Conservation (phyloP, 768 basidiomycete genomes). For the Flagelloscypha sp. region DNA sequence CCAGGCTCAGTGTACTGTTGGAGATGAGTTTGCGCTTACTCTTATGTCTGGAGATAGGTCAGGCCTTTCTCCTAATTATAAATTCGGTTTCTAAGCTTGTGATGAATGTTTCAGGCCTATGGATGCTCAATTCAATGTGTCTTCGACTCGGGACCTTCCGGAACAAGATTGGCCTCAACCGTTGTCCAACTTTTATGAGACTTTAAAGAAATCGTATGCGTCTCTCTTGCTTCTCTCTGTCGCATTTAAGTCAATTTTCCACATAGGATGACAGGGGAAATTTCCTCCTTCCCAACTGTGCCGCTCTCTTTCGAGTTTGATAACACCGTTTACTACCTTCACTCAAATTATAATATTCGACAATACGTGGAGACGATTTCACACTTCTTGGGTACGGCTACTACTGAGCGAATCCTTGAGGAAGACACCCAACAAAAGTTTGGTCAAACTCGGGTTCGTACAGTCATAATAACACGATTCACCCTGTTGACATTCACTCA, state of each 20-base stretch:
- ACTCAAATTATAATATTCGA: constrained; percentile 38
- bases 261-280: neutral
- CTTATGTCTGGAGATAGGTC: too few relatives aligned
- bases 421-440: constrained; percentile 45
- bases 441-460: too few relatives aligned
- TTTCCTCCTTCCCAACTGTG: constrained; percentile 32
- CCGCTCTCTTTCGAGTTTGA: constrained; percentile 34
- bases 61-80: too few relatives aligned
- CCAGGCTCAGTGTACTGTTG: too few relatives aligned
- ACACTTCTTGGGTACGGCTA: constrained; percentile 12
- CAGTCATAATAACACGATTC: too few relatives aligned
- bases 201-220: constrained; percentile 39
- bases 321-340: constrained; percentile 36
- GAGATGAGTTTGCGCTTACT: too few relatives aligned
- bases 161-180: constrained; percentile 28
- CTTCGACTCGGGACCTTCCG: constrained; percentile 21
- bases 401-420: constrained; percentile 44
- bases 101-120: constrained; percentile 35
- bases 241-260: constrained; percentile 2
- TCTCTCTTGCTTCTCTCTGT: constrained; percentile 6
- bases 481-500: constrained; percentile 23
- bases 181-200: constrained; percentile 31
- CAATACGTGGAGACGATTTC: constrained; percentile 26
- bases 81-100: too few relatives aligned
- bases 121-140: constrained; percentile 46